Percentiles rank a stretch among this genome's conserved stretches.
Evolutionary conservation across 176 grass and related monocot genomes (phyloP).

Genomic region (barley (Hordeum vulgare)): DNA sequence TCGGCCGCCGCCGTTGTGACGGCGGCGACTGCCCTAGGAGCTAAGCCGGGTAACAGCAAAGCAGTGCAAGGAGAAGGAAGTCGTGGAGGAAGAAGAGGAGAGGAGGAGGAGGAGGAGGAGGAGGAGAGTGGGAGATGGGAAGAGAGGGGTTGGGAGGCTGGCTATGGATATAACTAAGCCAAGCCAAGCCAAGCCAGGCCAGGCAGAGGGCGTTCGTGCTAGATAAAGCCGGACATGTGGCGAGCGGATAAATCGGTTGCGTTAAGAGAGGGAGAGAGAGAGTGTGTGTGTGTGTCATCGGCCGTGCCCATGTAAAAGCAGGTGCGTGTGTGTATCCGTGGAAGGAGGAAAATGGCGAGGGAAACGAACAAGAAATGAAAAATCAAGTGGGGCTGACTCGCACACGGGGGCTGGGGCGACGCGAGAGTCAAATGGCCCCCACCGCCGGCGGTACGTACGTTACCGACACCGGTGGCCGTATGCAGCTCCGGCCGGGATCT

Average conservation of each 20-base stretch:
- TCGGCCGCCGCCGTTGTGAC: constrained; percentile 8
- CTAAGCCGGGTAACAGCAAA: not conserved
- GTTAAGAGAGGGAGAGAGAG: not conserved
- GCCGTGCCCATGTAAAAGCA: not conserved
- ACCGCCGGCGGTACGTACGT: not conserved
- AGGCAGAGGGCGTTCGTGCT: not conserved
- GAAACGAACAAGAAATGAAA: constrained; percentile 19
- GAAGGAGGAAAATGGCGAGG: not conserved
- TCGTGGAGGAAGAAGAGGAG: not conserved
- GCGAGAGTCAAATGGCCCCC: constrained; percentile 37
- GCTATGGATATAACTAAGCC: not conserved
- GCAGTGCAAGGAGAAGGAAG: not conserved
- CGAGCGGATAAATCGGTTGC: not conserved
- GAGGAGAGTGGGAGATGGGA: not conserved
- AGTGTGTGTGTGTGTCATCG: no score
- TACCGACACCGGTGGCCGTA: not conserved
- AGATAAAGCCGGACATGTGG: constrained; percentile 38
- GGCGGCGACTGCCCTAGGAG: not conserved
- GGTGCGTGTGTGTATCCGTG: not conserved
- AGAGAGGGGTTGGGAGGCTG: not conserved
- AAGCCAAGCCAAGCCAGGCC: no score
- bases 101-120: not conserved
- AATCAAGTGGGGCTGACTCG: constrained; percentile 34
- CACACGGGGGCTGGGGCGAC: not conserved
- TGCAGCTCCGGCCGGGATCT: not conserved